These are phyloP conservation scores for Crithidia bombi DNA, from an alignment of 208 protist genomes.

Conservation along the genomic window DNA sequence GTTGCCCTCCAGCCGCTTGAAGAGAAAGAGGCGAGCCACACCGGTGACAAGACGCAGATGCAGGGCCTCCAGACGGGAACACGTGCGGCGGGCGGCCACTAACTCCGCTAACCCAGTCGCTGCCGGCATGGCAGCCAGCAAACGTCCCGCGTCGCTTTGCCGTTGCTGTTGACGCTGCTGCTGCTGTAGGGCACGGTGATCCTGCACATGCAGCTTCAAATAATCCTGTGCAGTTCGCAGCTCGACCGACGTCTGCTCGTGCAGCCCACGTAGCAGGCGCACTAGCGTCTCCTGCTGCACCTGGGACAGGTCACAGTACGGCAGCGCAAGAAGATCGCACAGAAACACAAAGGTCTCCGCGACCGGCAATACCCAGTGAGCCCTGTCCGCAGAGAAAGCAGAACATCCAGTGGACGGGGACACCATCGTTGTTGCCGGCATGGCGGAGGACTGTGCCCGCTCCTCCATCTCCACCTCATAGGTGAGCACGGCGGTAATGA, in stretches of 20 bases:
- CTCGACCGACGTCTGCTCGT: constrained; percentile 34
- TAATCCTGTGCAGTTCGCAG: constrained; percentile 44
- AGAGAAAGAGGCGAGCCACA: constrained; percentile 65
- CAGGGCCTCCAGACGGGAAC: constrained; percentile 54
- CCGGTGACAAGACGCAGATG: constrained; percentile 67
- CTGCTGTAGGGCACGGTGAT: constrained; percentile 22
- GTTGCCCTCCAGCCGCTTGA: constrained; percentile 53
- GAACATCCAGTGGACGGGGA: too few relatives aligned
- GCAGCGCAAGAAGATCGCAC: constrained; percentile 68
- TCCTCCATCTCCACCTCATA: constrained; percentile 23
- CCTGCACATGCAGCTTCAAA: constrained; percentile 45
- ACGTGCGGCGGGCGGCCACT: constrained; percentile 39
- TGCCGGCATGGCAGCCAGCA: constrained; percentile 7
- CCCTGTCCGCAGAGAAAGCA: not conserved
- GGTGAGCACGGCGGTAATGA: constrained; percentile 32
- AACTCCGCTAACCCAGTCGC: constrained; percentile 29
- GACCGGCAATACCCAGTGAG: not conserved
- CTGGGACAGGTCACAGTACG: constrained; percentile 54
- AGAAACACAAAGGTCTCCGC: constrained; percentile 49
- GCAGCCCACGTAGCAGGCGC: constrained; percentile 44
- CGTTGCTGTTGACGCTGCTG: constrained; percentile 12
- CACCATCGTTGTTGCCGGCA: too few relatives aligned
- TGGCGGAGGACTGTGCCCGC: not conserved
- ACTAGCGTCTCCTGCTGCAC: constrained; percentile 69
- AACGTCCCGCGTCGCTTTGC: not conserved